These are phyloP conservation scores for Brettanomyces bruxellensis DNA, from an alignment of 805 yeast genomes.

Conservation along the genomic window DNA sequence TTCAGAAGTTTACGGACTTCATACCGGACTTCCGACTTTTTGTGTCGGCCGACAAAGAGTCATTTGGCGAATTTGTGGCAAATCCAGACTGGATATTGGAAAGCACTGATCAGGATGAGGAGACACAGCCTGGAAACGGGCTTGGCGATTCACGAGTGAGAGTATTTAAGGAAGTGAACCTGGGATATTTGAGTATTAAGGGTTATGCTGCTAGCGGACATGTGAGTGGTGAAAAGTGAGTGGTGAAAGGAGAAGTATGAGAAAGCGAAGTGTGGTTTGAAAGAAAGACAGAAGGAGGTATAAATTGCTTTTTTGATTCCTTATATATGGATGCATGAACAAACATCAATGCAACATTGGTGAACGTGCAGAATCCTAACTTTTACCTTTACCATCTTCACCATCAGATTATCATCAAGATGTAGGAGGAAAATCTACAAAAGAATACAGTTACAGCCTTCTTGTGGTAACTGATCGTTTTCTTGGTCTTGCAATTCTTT, in stretches of 20 bases:
- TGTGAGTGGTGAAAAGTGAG: not conserved
- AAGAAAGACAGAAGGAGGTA: too few species aligned
- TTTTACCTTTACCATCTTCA: too few species aligned
- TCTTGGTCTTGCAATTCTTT: too few species aligned
- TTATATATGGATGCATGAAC: too few species aligned
- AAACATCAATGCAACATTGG: too few species aligned
- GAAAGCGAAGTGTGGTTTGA: too few species aligned
- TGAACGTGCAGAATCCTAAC: too few species aligned
- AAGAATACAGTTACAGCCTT: too few species aligned
- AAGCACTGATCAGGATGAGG: not conserved
- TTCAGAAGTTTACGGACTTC: not conserved
- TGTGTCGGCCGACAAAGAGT: slow-evolving; percentile 13
- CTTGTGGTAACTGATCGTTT: too few species aligned
- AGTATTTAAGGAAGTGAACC: slow-evolving; percentile 15
- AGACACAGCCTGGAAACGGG: slow-evolving; percentile 1
- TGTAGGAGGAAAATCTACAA: too few species aligned
- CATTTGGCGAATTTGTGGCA: slow-evolving; percentile 8
- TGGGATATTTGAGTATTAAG: slow-evolving; percentile 19
- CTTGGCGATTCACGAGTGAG: slow-evolving; percentile 4
- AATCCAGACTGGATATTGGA: slow-evolving; percentile 20
- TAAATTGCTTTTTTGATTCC: too few species aligned
- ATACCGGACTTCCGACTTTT: slow-evolving; percentile 14
- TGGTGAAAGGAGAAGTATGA: not conserved
- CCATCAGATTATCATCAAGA: too few species aligned
- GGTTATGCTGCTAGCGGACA: slow-evolving; percentile 13